Base-by-base conservation (phyloP, 139 green algal genomes). In the Chlamydomonas sp. region DNA sequence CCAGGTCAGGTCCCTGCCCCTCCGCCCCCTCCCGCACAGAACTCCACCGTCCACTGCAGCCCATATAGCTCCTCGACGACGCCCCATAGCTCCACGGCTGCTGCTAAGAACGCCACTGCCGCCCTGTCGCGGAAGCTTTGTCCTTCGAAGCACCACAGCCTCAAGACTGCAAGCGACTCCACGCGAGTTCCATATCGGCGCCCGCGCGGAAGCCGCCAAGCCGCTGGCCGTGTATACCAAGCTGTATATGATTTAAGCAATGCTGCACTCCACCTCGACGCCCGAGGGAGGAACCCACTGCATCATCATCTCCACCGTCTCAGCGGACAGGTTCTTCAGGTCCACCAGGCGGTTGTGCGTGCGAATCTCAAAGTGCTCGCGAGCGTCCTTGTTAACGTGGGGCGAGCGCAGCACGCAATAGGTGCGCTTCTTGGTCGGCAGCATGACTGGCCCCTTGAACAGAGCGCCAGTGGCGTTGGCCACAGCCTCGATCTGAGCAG, bases 361-460 rank as follows among this genome's bases (percentile, higher is more conserved):
- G 31, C 95, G 91, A 18, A 98, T 95, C 92, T 99, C 96, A 88
- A 99, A 99, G 92, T 99, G 97, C 93, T 99, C 97, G 59, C 96
- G 93, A 15, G 94, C 95, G 74, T 99, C 94, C 93, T 98, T 98
- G 94, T 99, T 95, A 10, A 98, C 97, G 92, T 98, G 96, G 5
- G 97, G 97, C 1, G 95, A 98, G 66, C 95, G 93, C 74, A 99
- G 92, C 72, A 98, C 94, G 87, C 95, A 97, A 90, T 96, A 99
- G 1, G 95, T 80, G 68, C 83, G 86, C 80, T 87, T 92, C 80
- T 91, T 90, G 59, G 96, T 98, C 61, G 97, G 97, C 64, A 99
- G 91, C 90, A 94, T 94, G 75, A 95, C 90, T 73, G 93, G 96
- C 3, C 96, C 96, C 66, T 93, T 94, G 67, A 96, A 92, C 14